phyloP scores from a whole-genome alignment of 345 rosid species.

The Pugionium cornutum region DNA sequence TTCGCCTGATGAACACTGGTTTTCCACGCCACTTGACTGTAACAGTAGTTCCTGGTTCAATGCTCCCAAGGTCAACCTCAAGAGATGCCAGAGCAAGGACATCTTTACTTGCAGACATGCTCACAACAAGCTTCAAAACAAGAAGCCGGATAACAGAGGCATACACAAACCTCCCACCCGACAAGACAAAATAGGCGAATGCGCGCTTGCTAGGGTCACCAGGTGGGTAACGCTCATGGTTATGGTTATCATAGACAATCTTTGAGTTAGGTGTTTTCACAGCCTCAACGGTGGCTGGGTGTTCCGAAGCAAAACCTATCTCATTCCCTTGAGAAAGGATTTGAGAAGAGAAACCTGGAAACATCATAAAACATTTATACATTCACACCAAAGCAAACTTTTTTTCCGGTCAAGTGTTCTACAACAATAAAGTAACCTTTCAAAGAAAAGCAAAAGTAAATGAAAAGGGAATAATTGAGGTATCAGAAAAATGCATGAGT shows the following conservation, averaged over 20 bases:
- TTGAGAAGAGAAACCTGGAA: slow-evolving; percentile 62
- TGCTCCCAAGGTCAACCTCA: slow-evolving; percentile 89
- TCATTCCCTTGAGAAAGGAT: slow-evolving; percentile 54
- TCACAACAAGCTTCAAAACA: slow-evolving; percentile 40
- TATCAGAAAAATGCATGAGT: background rate
- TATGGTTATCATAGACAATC: slow-evolving; percentile 76
- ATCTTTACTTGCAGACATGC: slow-evolving; percentile 97
- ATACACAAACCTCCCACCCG: slow-evolving; percentile 67
- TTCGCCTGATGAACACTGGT: slow-evolving; percentile 89
- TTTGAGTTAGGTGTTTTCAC: slow-evolving; percentile 75
- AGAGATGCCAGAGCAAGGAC: slow-evolving; percentile 92
- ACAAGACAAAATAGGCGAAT: slow-evolving; percentile 83
- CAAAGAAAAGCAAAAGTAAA: background rate
- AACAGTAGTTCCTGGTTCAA: slow-evolving; percentile 82
- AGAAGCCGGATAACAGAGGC: slow-evolving; percentile 83
- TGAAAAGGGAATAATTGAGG: background rate
- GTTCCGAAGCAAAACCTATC: slow-evolving; percentile 35
- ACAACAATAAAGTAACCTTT: background rate
- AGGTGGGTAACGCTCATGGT: slow-evolving; percentile 87
- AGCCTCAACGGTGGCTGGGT: slow-evolving; percentile 69
- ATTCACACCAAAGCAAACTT: background rate
- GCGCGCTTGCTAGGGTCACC: slow-evolving; percentile 62
- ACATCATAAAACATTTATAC: slow-evolving; percentile 17
- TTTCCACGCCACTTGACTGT: slow-evolving; percentile 65
- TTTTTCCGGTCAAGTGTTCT: slow-evolving; percentile 2